Percentiles rank a stretch among this genome's conserved stretches.
These are phyloP conservation scores for Hanseniaspora occidentalis DNA, from an alignment of 805 yeast species.

Conservation along the genomic window DNA sequence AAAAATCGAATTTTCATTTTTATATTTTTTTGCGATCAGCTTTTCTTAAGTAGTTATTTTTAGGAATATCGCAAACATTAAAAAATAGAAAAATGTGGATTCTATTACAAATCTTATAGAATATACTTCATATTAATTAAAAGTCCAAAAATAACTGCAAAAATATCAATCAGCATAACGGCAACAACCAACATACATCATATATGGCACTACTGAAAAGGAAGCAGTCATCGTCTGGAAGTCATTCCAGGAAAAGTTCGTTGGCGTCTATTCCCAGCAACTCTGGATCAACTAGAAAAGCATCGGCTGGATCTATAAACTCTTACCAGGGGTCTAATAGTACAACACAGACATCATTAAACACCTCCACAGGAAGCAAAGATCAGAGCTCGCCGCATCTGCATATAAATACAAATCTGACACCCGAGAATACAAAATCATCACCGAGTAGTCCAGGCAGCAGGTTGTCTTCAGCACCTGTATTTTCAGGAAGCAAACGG, in stretches of 20 bases:
- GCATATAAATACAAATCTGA: not conserved
- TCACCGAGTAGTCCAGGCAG: conserved; percentile 1
- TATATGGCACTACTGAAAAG: conserved; percentile 6
- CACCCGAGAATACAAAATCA: not conserved
- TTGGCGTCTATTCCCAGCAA: not conserved
- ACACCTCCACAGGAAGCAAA: not conserved
- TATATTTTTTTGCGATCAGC: too few species aligned
- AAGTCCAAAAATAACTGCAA: not conserved
- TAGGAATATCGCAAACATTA: too few species aligned
- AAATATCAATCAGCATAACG: not conserved
- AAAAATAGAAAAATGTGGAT: too few species aligned
- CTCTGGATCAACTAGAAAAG: not conserved
- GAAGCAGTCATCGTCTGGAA: conserved; percentile 2
- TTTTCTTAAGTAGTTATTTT: too few species aligned
- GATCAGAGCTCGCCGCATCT: not conserved
- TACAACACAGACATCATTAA: not conserved
- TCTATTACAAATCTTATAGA: too few species aligned
- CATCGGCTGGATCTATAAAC: not conserved
- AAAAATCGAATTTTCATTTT: too few species aligned
- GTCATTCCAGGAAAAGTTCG: conserved; percentile 5
- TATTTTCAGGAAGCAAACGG: conserved; percentile 2
- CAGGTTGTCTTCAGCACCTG: conserved; percentile 6
- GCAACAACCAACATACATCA: not conserved
- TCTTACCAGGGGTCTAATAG: not conserved
- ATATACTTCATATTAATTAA: too few species aligned